Evolutionary conservation across 2,329 filamentous ascomycete genomes (phyloP), one percentile per base, ranked within the genome.

Genomic region (Fusarium sp.): DNA sequence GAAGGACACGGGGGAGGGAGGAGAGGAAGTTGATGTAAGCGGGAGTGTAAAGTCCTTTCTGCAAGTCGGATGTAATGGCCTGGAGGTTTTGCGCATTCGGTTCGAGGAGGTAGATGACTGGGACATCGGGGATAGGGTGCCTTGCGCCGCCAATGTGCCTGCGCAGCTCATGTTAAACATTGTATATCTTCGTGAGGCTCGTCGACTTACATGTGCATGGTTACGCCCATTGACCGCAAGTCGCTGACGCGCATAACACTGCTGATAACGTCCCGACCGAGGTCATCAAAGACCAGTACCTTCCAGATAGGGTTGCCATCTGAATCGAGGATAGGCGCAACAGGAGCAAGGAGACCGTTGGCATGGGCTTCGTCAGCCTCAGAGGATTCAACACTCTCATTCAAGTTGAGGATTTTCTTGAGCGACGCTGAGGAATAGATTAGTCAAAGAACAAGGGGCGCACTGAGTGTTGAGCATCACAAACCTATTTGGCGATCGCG

Each of bases 1-100:
- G 90, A 22, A 98, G 87, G 13, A 95, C 92, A 72, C 96, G 90
- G 9, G 96, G 94, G 81, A 99, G 92, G 24, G 96, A 98, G 48
- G 94, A 97, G 62, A 98, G 90, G 83, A 99, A 98, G 85, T 99
- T 99, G 84, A 99, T 91, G 81, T 98, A 97, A 71, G 96, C 96
- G 1, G 96, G 95, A 32, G 94, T 92, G 83, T 99, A 99, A 35
- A 99, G 89, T 54, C 92, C 94, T 73, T 92, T 94, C 71, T 95
- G 90, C 20, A 99, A 90, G 81, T 99, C 97, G 75, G 87, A 90
- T 18, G 95, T 96, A 69, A 99, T 96, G 51, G 89, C 87, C 79
- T 95, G 88, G 55, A 98, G 87, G 81, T 98, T 98, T 69, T 91
- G 87, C 15, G 90, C 82, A 17, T 90, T 97, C 22, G 96, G 96